Base-by-base conservation (phyloP, 805 yeast species). In the Candida saitoana region DNA sequence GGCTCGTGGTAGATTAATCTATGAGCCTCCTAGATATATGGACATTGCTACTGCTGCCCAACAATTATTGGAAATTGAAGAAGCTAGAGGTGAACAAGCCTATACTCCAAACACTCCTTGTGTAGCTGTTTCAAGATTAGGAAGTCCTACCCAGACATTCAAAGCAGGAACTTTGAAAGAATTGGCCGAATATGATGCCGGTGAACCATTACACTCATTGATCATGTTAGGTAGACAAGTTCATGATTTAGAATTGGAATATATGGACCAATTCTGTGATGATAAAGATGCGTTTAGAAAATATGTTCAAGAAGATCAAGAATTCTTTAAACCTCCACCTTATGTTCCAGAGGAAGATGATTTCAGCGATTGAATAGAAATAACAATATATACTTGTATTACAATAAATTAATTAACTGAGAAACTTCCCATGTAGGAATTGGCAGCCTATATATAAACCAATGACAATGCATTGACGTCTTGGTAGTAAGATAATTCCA, bases 1-100 rank as follows among this genome's bases (percentile, higher is more conserved):
- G 81, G 95, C 96, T 36, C 77, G 96, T 46, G 98, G 98, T 2
- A 78, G 93, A 62, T 68, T 84, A 37, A 87, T 91, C 29, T 91
- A 87, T 60, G 99, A 91, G 63, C 98, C 98, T 27, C 99, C 99
- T 38, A 76, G 99, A 60, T 91, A 89, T 67, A 91, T 91, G 99
- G 77, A 81, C 47, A 89, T 93, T 49, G 78, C 83, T 40, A 87
- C 95, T 37, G 96, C 96, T 46, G 90, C 96, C 31, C 74, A 76
- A 44, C 98, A 91, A 63, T 69, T 91, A 51, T 65, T 91, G 40
- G 98, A 93, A 62, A 77, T 90, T 46, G 98, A 91, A 66, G 91
- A 85, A 54, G 60, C 63, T 32, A 79, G 95, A 61, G 68, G 75
- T 14, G 89, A 87, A 55, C 63, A 76, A 46, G 96, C 95, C 8